These are phyloP conservation scores for Penicillium argentinense DNA, from an alignment of 495 filamentous ascomycete species.

Conservation along the genomic window DNA sequence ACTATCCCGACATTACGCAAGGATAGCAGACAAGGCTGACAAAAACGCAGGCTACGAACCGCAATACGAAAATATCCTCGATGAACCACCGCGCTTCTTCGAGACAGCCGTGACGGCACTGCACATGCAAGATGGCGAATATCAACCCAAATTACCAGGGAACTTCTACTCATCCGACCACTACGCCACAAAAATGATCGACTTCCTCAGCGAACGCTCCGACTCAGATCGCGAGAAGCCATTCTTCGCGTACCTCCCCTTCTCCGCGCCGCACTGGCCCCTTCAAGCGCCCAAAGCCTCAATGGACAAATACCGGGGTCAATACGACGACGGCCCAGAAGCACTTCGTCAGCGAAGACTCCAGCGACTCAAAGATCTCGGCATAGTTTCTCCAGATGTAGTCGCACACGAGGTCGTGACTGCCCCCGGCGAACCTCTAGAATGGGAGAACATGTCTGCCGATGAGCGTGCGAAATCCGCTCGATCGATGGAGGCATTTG, in stretches of 20 bases:
- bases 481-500: conserved; percentile 55
- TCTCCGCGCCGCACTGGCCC: conserved; percentile 48
- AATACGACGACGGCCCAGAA: conserved; percentile 44
- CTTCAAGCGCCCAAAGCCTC: conserved; percentile 36
- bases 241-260: conserved; percentile 46
- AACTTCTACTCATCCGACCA: conserved; percentile 39
- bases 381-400: conserved; percentile 32
- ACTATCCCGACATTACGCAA: neutral
- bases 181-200: conserved; percentile 38
- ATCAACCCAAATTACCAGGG: conserved; percentile 31
- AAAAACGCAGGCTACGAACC: conserved; percentile 37
- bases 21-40: no score
- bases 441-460: conserved; percentile 13
- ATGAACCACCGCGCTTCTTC: conserved; percentile 34
- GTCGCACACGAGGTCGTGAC: conserved; percentile 27
- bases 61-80: conserved; percentile 23
- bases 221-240: conserved; percentile 35
- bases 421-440: neutral
- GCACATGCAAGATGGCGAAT: conserved; percentile 4
- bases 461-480: conserved; percentile 34
- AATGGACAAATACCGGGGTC: conserved; percentile 37
- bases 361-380: conserved; percentile 33
- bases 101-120: conserved; percentile 1
- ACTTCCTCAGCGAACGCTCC: conserved; percentile 40
- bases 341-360: conserved; percentile 33